Base-by-base conservation (phyloP, 148 eudicot species). In the Rhododendron ferrugineum region DNA sequence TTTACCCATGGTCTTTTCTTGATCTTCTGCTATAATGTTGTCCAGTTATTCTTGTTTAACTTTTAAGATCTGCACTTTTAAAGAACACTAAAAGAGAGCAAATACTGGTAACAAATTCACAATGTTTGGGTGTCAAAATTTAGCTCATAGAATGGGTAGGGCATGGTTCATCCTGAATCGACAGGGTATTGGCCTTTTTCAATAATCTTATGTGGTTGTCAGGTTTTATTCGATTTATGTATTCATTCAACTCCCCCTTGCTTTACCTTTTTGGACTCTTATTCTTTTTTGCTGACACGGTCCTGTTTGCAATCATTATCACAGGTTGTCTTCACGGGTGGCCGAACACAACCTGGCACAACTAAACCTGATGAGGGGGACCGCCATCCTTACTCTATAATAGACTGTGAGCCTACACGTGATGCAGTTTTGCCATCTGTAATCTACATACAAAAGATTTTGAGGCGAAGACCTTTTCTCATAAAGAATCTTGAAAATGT, bases 401-500 rank as follows among this genome's bases (percentile, higher is more conserved):
- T 97, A 66, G 95, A 92, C 86, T 92, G 94, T 87, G 99, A 95
- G 81, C 93, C 99, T 14, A 92, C 66, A 85, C 99, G 98, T 83
- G 99, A 95, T 88, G 92, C 88, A 42, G 94, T 97, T 87, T 88
- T 93, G 86, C 98, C 98, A 50, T 97, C 92, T 88, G 96, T 97
- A n/a, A 89, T 97, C 85, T 97, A 92, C 84, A 90, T 97, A 79
- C 99, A 97, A 89, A 97, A 95, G 90, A 90, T 97, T 66, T 81
- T 97, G 90, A 92, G 97, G 80, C 89, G 98, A 60, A 93, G 89
- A 88, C 98, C 99, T 84, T 97, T 97, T 83, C 98, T 97, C 66
- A 97, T 97, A 64, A 97, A 97, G 86, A 90, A 92, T 87, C 99
- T 97, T 87, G 99, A 97, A 94, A 97, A 97, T 95, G 99, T 97